Evolutionary conservation across 768 basidiomycete genomes (phyloP).

Genomic region (Suillus hirtellus): DNA sequence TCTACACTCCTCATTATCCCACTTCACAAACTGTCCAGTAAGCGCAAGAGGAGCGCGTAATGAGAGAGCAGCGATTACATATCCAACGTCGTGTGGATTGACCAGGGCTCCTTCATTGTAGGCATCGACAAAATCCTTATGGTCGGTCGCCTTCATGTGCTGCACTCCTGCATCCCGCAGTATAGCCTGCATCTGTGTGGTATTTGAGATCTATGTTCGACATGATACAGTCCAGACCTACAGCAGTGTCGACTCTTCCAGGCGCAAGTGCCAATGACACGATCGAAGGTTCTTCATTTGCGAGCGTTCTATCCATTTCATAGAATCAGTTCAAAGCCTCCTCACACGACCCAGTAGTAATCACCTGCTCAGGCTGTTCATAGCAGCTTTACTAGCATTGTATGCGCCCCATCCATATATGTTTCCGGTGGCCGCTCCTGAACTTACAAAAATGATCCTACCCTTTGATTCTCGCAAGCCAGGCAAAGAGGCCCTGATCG

Average conservation of each 20-base stretch:
- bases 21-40: conserved; percentile 78
- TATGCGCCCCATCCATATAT: conserved; percentile 78
- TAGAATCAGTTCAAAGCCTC: conserved; percentile 11
- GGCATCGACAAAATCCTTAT: conserved; percentile 57
- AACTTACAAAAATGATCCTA: conserved; percentile 79
- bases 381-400: conserved; percentile 82
- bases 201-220: conserved; percentile 5
- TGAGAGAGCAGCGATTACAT: conserved; percentile 77
- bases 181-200: conserved; percentile 65
- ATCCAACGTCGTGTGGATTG: conserved; percentile 69
- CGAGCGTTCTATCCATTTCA: conserved; percentile 63
- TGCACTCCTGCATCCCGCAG: conserved; percentile 52
- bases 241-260: conserved; percentile 83
- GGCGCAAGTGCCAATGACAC: conserved; percentile 79
- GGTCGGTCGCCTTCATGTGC: conserved; percentile 55
- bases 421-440: conserved; percentile 75
- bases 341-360: conserved; percentile 5
- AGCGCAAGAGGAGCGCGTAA: conserved; percentile 61
- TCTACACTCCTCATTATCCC: conserved; percentile 72
- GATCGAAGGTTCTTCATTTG: conserved; percentile 78
- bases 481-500: conserved; percentile 68
- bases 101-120: conserved; percentile 70
- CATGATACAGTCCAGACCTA: conserved; percentile 33
- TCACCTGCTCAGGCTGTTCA: conserved; percentile 83
- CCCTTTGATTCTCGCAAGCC: conserved; percentile 69